Evolutionary conservation across 352 stramenopile genomes (phyloP).

Genomic region (Pythium brachiatum): DNA sequence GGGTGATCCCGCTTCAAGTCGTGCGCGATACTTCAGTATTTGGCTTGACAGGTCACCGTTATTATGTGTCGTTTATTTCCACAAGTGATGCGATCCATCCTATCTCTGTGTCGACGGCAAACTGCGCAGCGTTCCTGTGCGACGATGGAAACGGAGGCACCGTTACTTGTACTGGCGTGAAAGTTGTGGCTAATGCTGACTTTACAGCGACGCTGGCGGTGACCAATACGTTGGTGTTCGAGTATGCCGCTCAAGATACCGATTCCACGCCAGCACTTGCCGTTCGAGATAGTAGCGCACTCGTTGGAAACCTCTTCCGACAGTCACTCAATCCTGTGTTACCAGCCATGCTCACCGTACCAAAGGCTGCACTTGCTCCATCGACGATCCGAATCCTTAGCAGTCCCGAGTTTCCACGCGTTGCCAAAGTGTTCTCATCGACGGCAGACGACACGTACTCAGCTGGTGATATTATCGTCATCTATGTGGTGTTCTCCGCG

Average conservation of each 20-base stretch:
- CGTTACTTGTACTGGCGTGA: conserved; percentile 31
- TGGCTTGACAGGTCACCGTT: conserved; percentile 34
- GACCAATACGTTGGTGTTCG: conserved; percentile 50
- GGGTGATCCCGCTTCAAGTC: conserved; percentile 41
- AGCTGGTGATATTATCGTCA: conserved; percentile 53
- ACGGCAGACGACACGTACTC: conserved; percentile 53
- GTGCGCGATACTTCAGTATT: conserved; percentile 42
- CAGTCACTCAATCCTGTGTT: conserved; percentile 36
- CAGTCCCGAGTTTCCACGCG: conserved; percentile 28
- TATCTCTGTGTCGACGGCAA: conserved; percentile 26
- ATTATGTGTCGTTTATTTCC: conserved; percentile 46
- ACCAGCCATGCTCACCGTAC: conserved; percentile 29
- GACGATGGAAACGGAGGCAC: conserved; percentile 32
- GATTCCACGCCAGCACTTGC: conserved; percentile 33
- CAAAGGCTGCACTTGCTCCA: conserved; percentile 7
- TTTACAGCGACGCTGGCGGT: conserved; percentile 35
- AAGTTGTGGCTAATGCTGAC: conserved; percentile 44
- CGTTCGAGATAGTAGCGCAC: conserved; percentile 27
- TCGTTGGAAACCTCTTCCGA: conserved; percentile 45
- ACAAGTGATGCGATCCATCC: conserved; percentile 34
- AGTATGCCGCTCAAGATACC: conserved; percentile 43
- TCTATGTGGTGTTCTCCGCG: conserved; percentile 52
- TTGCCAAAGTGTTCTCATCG: conserved; percentile 42
- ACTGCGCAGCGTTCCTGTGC: conserved; percentile 53
- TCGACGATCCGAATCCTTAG: conserved; percentile 33